Base-by-base conservation (phyloP, 495 filamentous ascomycete species). In the Penicillium pulvis region DNA sequence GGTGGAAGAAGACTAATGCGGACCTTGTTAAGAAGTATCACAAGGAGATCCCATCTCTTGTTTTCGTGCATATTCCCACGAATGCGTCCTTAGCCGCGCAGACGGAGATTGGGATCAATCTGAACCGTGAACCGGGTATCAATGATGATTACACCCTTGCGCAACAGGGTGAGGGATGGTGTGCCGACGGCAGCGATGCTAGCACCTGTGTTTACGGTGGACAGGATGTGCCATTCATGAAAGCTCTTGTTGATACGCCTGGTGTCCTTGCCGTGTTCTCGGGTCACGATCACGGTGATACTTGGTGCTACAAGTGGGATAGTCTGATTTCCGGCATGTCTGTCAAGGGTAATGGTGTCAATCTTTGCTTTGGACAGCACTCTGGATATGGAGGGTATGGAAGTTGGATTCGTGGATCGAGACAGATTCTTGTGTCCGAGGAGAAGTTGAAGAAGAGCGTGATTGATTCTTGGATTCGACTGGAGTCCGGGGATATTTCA, bases 311-410 rank as follows among this genome's bases (percentile, higher is more conserved):
- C 30, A 64, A 64, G 46, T 74, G 72, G 73, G 64, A 71, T 28
- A 47, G 31, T 14, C 26, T 56, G 19, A 55, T 72, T 14, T 43
- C 67, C 2, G 68, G 62, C 1, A 70, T 68, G 62, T 60, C 61
- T 5, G 54, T 75, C 20, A 65, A 63, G 6, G 75, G 75, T 9
- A 73, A 76, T 36, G 73, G 72, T 0, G 31, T 80, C 16, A 64
- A 78, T 55, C 57, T 90, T 17, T 90, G 88, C 62, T 90, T 89
- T 59, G 81, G 85, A 3, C 80, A 84, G 59, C 86, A 86, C 56
- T 78, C 80, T 4, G 87, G 87, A 12, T 90, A 88, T 58, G 87
- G 87, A 1, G 88, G 87, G 1, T 90, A 90, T 57, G 85, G 86
- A 0, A 79, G 71, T 46, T 88, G 84, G 86, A 82, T 81, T 12